A percentile compares a stretch with the other conserved stretches of the same genome.
These are phyloP conservation scores for Podila epigama DNA, from an alignment of 192 early-diverging fungal genomes.

Conservation along the genomic window DNA sequence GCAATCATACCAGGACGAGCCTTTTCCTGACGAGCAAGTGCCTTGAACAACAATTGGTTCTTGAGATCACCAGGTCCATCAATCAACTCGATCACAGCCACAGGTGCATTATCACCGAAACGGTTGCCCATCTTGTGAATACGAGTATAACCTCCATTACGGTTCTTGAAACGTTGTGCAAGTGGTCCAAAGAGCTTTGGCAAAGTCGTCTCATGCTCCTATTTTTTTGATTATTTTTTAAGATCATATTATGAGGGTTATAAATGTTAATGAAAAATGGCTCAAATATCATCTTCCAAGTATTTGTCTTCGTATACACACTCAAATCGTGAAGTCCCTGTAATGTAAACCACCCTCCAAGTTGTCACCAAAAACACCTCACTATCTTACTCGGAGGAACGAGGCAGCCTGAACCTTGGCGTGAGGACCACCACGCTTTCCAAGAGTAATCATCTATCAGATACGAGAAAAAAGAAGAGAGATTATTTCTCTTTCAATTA, in stretches of 20 bases:
- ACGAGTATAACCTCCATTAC: conserved; percentile 90
- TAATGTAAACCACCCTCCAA: too few relatives aligned
- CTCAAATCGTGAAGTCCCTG: too few relatives aligned
- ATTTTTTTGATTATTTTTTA: background rate
- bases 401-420: conserved; percentile 66
- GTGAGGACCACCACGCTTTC: conserved; percentile 73
- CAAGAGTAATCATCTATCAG: conserved; percentile 80
- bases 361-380: too few relatives aligned
- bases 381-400: conserved; percentile 62
- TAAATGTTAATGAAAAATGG: background rate
- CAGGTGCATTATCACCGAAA: conserved; percentile 83
- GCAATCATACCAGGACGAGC: conserved; percentile 22
- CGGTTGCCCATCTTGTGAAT: conserved; percentile 80
- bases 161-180: conserved; percentile 80
- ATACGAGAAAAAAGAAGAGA: background rate
- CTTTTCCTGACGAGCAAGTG: conserved; percentile 51
- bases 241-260: background rate
- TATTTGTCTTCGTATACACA: too few relatives aligned
- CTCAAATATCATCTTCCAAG: too few relatives aligned
- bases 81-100: conserved; percentile 92
- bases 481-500: too few relatives aligned
- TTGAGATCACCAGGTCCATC: conserved; percentile 82
- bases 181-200: conserved; percentile 85
- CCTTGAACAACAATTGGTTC: conserved; percentile 57
- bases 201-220: conserved; percentile 75